These are phyloP conservation scores for Aureoboletus auriporus DNA, from an alignment of 768 basidiomycete species.

Conservation along the genomic window DNA sequence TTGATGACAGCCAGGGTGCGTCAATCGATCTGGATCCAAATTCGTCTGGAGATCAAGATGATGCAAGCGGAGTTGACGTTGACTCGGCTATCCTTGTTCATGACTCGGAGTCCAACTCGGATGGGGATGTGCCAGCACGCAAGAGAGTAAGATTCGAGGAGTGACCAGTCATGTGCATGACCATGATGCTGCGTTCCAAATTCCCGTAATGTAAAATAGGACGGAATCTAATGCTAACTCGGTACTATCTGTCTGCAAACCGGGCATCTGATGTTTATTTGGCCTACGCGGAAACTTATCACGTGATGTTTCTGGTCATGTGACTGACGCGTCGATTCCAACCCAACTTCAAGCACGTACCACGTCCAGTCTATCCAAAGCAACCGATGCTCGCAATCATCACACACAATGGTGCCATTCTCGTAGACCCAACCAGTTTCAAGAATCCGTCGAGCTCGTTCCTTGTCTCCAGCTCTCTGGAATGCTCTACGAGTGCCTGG, in stretches of 20 bases:
- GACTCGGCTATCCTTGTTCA: neutral
- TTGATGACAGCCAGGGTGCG: slow-evolving; percentile 5
- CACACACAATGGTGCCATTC: slow-evolving; percentile 44
- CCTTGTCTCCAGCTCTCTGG: slow-evolving; percentile 33
- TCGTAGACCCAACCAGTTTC: slow-evolving; percentile 45
- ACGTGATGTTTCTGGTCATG: slow-evolving; percentile 10
- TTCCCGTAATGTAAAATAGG: no score
- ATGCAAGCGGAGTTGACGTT: slow-evolving; percentile 8
- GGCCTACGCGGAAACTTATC: no score
- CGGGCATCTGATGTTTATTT: no score
- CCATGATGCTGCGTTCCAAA: neutral
- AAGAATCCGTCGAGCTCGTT: slow-evolving; percentile 42
- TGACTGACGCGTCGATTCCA: slow-evolving; percentile 25
- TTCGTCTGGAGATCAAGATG: neutral
- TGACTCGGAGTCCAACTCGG: neutral
- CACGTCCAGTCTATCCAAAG: slow-evolving; percentile 3
- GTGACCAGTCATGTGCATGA: neutral
- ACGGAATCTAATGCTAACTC: no score
- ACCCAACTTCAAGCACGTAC: neutral
- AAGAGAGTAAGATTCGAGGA: slow-evolving; percentile 24
- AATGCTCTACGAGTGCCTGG: slow-evolving; percentile 41
- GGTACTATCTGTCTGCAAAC: no score
- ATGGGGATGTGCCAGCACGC: neutral
- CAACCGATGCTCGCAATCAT: slow-evolving; percentile 51
- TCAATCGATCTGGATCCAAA: neutral